Base-by-base conservation (phyloP, 139 green algal genomes). In the Micractinium conductrix region DNA sequence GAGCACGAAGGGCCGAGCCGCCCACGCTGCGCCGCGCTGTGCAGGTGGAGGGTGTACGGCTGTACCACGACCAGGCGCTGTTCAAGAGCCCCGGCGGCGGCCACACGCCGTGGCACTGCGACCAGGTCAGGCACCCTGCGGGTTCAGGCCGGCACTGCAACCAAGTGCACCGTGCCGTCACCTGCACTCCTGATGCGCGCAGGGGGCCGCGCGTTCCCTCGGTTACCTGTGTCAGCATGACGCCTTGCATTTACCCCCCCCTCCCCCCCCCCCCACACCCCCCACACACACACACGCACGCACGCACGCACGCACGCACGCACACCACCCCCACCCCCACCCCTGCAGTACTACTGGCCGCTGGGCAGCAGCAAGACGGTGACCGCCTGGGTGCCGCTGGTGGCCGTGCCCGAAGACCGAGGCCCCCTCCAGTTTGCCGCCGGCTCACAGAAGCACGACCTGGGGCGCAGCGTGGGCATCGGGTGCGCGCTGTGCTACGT, bases 61-160 rank as follows among this genome's bases (percentile, higher is more conserved):
- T 88, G 12, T 88, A 88, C 74, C 78, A 85, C 62, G 85, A 88
- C 62, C 85, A 88, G 37, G 85, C 85, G 0, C 74, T 88, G 45
- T 86, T 76, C 74, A 88, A 88, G 53, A 48, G 62, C 44, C 78
- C 85, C 2, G 69, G 81, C 44, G 85, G 79, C 5, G 85, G 85
- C 2, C 74, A 82, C 65, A 88, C 85, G 4, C 79, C 79, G 38
- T 88, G 79, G 76, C 85, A 88, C 80, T 79, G 67, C 60, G 85
- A 88, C 55, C 69, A 79, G 58, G 84, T 84, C 44, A 79, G 84
- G 74, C 71, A n/a, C n/a, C n/a, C n/a, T n/a, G n/a, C n/a, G n/a
- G n/a, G n/a, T n/a, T n/a, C n/a, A n/a, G n/a, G n/a, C n/a, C n/a
- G n/a, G n/a, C n/a, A n/a, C n/a, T n/a, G n/a, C n/a, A n/a, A n/a